phyloP scores from a whole-genome alignment of 2,329 filamentous ascomycete genomes.

The Pyrenophora graminea region DNA sequence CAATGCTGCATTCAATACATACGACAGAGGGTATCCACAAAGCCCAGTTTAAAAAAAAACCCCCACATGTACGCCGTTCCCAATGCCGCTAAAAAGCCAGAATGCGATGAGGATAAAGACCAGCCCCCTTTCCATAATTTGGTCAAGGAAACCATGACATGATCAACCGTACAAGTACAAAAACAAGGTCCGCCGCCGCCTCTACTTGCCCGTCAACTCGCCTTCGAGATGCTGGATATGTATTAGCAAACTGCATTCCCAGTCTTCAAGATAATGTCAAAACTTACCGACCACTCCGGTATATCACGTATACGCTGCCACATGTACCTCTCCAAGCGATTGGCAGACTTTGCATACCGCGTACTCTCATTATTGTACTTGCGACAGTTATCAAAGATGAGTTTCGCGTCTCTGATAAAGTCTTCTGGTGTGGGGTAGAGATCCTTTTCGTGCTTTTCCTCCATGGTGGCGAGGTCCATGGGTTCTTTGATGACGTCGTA shows the following conservation, averaged over 20 bases:
- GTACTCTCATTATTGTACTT: conserved; percentile 97
- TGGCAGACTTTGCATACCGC: conserved; percentile 92
- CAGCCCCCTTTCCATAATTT: background rate
- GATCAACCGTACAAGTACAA: background rate
- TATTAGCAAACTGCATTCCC: conserved; percentile 1
- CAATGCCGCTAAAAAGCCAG: conserved; percentile 23
- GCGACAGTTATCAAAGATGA: conserved; percentile 93
- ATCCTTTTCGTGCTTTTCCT: conserved; percentile 90
- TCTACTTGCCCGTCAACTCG: conserved; percentile 36
- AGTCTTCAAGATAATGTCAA: background rate
- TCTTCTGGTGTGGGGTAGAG: conserved; percentile 90
- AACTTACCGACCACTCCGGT: conserved; percentile 73
- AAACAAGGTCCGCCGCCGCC: background rate
- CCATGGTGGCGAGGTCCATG: conserved; percentile 97
- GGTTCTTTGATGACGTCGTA: conserved; percentile 98
- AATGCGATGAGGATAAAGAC: background rate
- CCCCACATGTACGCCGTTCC: conserved; percentile 16
- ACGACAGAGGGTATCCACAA: conserved; percentile 6
- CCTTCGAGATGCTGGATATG: conserved; percentile 34
- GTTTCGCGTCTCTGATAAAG: conserved; percentile 83
- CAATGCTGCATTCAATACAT: background rate
- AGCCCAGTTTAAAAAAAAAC: no score
- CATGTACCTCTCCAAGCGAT: conserved; percentile 92
- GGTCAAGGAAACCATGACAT: background rate
- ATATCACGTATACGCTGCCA: conserved; percentile 90